Evolutionary conservation across 164 flowering plant genomes (phyloP).

Genomic region (grape (Vitis vinifera)): ASM3070453v1 NC_081810.1:21317501-21318000

Average conservation of each 20-base stretch:
- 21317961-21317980: slow-evolving; percentile 42
- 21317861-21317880: slow-evolving; percentile 28
- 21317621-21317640: slow-evolving; percentile 76
- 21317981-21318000: slow-evolving; percentile 49
- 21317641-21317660: slow-evolving; percentile 54
- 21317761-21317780: slow-evolving; percentile 12
- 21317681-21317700: slow-evolving; percentile 35
- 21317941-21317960: slow-evolving; percentile 24
- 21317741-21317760: slow-evolving; percentile 34
- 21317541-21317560: slow-evolving; percentile 78
- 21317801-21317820: slow-evolving; percentile 31
- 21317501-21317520: slow-evolving; percentile 22
- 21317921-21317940: slow-evolving; percentile 26
- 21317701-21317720: slow-evolving; percentile 22
- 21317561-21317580: slow-evolving; percentile 44
- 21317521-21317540: slow-evolving; percentile 94
- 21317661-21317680: slow-evolving; percentile 50
- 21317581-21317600: slow-evolving; percentile 40
- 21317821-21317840: slow-evolving; percentile 29
- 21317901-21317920: slow-evolving; percentile 33
- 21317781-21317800: slow-evolving; percentile 27
- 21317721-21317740: slow-evolving; percentile 17
- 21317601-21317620: slow-evolving; percentile 91
- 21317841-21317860: slow-evolving; percentile 25
- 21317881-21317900: slow-evolving; percentile 37